Conservation (phyloP, 495 filamentous ascomycete genomes). For the Aspergillus affinis region DNA sequence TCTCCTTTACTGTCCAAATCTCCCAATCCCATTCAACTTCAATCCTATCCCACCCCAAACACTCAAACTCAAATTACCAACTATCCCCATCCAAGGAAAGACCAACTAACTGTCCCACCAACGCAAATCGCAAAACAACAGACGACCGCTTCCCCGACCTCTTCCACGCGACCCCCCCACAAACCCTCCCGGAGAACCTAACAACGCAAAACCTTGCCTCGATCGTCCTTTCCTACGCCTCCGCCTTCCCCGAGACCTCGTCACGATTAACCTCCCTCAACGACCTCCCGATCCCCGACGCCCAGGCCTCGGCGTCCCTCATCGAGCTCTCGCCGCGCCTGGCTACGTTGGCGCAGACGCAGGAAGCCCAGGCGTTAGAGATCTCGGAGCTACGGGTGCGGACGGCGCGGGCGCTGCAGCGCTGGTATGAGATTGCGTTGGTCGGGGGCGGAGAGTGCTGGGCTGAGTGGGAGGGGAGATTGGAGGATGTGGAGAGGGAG, state of each 20-base stretch:
- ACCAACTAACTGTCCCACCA: no score
- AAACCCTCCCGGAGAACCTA: constrained; percentile 43
- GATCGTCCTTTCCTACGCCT: constrained; percentile 72
- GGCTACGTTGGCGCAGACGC: constrained; percentile 60
- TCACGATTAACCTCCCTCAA: constrained; percentile 77
- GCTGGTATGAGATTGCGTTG: constrained; percentile 77
- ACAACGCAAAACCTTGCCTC: constrained; percentile 51
- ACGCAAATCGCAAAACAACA: constrained; percentile 10
- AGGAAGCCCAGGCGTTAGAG: constrained; percentile 68
- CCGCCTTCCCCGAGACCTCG: constrained; percentile 71
- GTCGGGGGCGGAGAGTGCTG: constrained; percentile 68
- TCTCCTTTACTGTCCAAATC: neutral
- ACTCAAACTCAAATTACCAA: neutral
- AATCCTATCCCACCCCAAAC: neutral
- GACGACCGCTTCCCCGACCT: constrained; percentile 60
- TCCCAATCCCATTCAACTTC: neutral
- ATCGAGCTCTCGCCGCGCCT: constrained; percentile 71
- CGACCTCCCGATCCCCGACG: constrained; percentile 74
- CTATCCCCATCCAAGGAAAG: neutral
- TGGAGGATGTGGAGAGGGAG: constrained; percentile 65
- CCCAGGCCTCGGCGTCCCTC: constrained; percentile 63
- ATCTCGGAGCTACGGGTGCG: constrained; percentile 70
- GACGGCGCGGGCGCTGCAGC: constrained; percentile 68
- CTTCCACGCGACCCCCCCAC: constrained; percentile 44
- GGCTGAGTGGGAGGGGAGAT: constrained; percentile 69